These are phyloP conservation scores for Malassezia sp. DNA, from an alignment of 1,284 basidiomycete species.

Conservation along the genomic window DNA sequence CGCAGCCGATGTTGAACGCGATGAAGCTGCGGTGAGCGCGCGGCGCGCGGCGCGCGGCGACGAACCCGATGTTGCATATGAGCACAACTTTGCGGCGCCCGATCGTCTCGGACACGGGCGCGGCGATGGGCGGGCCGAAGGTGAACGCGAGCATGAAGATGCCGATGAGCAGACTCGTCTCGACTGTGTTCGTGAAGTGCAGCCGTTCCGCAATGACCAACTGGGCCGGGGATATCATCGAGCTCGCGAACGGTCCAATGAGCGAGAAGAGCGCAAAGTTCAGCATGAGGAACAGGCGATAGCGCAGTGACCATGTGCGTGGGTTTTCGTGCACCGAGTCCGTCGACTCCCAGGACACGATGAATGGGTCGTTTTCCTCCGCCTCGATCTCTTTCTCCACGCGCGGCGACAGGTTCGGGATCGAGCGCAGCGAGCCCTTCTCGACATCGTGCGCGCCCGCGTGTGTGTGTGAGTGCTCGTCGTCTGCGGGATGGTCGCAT, in stretches of 20 bases:
- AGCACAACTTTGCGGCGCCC: constrained; percentile 41
- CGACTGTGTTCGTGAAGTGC: constrained; percentile 16
- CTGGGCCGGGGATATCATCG: constrained; percentile 39
- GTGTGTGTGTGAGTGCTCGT: too few species aligned
- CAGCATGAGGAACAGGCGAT: constrained; percentile 56
- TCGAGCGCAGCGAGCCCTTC: too few species aligned
- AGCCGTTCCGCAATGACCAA: constrained; percentile 24
- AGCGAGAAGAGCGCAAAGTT: constrained; percentile 34
- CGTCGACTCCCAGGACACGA: constrained; percentile 57
- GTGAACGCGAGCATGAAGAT: constrained; percentile 34
- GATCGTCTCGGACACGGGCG: constrained; percentile 55
- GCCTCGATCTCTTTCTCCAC: too few species aligned
- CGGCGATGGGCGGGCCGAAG: constrained; percentile 29
- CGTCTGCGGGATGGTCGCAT: too few species aligned
- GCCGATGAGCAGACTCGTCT: constrained; percentile 26
- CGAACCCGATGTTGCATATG: constrained; percentile 26
- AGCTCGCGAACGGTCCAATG: constrained; percentile 31
- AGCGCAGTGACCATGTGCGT: constrained; percentile 56
- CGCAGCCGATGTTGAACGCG: constrained; percentile 36
- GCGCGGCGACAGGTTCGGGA: background rate
- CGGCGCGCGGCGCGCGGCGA: too few species aligned
- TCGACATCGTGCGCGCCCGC: too few species aligned
- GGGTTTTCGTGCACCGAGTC: constrained; percentile 56
- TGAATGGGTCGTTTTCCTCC: constrained; percentile 14
- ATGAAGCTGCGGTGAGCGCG: constrained; percentile 19